Conservation (phyloP, 768 basidiomycete genomes). For the Boletellus ananiceps region DNA sequence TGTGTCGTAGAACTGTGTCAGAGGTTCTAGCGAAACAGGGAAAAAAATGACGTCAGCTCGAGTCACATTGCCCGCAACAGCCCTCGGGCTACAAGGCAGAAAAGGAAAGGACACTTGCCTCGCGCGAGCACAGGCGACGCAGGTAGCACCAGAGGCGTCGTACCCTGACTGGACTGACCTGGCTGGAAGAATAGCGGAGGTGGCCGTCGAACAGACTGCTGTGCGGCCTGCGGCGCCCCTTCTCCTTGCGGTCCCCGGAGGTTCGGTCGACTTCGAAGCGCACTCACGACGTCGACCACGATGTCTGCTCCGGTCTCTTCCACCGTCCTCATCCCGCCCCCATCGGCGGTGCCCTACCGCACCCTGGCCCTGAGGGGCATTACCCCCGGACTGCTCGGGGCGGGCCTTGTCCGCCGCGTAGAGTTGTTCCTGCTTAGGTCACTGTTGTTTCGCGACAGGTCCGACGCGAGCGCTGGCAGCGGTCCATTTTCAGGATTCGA, state of each 20-base stretch:
- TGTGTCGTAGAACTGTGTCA: constrained; percentile 73
- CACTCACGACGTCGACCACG: constrained; percentile 1
- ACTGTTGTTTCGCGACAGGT: constrained; percentile 39
- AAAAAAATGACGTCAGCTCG: constrained; percentile 6
- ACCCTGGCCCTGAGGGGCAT: constrained; percentile 4
- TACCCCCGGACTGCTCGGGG: constrained; percentile 5
- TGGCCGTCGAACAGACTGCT: neutral
- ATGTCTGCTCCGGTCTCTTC: constrained; percentile 30
- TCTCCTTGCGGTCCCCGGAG: constrained; percentile 4
- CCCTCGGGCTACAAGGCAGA: neutral
- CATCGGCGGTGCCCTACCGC: neutral
- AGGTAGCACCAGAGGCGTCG: constrained; percentile 4
- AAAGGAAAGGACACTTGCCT: constrained; percentile 3
- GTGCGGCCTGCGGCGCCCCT: neutral
- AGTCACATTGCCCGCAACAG: neutral
- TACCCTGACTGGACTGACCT: neutral
- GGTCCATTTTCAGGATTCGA: constrained; percentile 16
- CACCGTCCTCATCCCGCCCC: constrained; percentile 35
- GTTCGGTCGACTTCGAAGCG: constrained; percentile 13
- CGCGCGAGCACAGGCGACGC: neutral
- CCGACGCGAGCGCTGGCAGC: constrained; percentile 14
- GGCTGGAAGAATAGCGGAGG: neutral
- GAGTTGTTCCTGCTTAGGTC: constrained; percentile 10
- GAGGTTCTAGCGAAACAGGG: neutral
- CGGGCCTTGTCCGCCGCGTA: constrained; percentile 1